Evolutionary conservation across 192 early-diverging fungal genomes (phyloP).

Genomic region (Backusella liffmaniae): DNA sequence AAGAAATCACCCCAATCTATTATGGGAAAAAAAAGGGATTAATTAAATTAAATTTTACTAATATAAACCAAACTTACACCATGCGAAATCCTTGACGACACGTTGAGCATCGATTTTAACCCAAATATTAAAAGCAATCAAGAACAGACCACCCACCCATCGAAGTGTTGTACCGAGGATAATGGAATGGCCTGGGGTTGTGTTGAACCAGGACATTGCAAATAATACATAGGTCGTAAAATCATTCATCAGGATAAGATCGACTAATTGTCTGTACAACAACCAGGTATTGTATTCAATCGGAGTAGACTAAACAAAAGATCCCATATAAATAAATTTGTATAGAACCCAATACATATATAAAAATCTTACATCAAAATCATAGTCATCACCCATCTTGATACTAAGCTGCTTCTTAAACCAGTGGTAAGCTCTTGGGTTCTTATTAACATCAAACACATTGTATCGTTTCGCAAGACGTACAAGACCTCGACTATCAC

Average conservation of each 20-base stretch:
- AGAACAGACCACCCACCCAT: constrained; percentile 71
- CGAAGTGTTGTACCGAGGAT: constrained; percentile 68
- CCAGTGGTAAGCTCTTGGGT: constrained; percentile 54
- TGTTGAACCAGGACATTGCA: constrained; percentile 76
- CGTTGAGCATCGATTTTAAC: constrained; percentile 95
- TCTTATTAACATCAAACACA: constrained; percentile 60
- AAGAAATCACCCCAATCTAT: constrained; percentile 99
- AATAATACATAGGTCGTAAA: constrained; percentile 83
- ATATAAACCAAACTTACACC: constrained; percentile 69
- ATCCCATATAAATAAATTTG: neutral
- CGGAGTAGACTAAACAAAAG: constrained; percentile 59
- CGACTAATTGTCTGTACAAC: constrained; percentile 90
- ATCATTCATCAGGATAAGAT: constrained; percentile 92
- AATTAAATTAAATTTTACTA: neutral
- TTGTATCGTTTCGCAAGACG: constrained; percentile 66
- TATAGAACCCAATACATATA: neutral
- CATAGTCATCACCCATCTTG: constrained; percentile 81
- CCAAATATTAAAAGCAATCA: constrained; percentile 93
- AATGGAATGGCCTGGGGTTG: constrained; percentile 58
- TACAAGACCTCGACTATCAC: constrained; percentile 70
- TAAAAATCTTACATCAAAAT: constrained; percentile 65
- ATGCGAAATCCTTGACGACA: constrained; percentile 95
- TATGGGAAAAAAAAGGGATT: neutral
- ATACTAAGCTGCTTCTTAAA: constrained; percentile 66
- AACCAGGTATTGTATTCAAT: constrained; percentile 97